A percentile compares a stretch with the other conserved stretches of the same genome.
Conservation (phyloP, 768 basidiomycete genomes). For the Lactarius hengduanensis region DNA sequence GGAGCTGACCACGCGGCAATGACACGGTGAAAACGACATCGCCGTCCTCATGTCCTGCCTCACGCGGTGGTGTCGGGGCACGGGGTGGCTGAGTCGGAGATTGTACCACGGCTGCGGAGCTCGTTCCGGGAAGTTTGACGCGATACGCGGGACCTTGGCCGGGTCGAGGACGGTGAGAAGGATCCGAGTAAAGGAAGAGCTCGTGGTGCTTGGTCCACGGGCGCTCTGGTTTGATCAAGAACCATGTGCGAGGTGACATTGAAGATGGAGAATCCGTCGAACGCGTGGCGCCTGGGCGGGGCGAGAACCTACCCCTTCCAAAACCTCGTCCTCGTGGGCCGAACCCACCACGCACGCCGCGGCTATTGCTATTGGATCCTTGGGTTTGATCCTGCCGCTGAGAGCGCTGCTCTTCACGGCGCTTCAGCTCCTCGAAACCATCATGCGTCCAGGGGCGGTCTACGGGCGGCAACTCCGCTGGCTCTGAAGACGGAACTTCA, state of each 20-base stretch:
- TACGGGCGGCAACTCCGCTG: conserved; percentile 51
- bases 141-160: conserved; percentile 56
- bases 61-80: conserved; percentile 10
- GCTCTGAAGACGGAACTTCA: conserved; percentile 30
- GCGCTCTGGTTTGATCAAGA: conserved; percentile 71
- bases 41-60: conserved; percentile 2
- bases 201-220: conserved; percentile 86
- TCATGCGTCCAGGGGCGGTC: conserved; percentile 82
- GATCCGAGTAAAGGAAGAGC: conserved; percentile 66
- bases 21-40: conserved; percentile 16
- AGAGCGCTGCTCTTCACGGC: conserved; percentile 58
- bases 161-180: conserved; percentile 54
- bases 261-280: conserved; percentile 41
- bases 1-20: conserved; percentile 10
- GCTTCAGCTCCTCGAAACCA: conserved; percentile 85
- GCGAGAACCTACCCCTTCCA: conserved; percentile 40
- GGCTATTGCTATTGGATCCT: conserved; percentile 48
- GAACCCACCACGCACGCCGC: conserved; percentile 44
- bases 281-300: conserved; percentile 30
- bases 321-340: conserved; percentile 42
- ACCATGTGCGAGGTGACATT: conserved; percentile 48
- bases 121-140: conserved; percentile 59
- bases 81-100: conserved; percentile 33
- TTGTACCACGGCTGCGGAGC: conserved; percentile 44
- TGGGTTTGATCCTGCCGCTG: conserved; percentile 43